A percentile compares a stretch with the other conserved stretches of the same genome.
These are phyloP conservation scores for Eucalyptus shirleyi DNA, from an alignment of 345 rosid genomes.

Conservation along the genomic window DNA sequence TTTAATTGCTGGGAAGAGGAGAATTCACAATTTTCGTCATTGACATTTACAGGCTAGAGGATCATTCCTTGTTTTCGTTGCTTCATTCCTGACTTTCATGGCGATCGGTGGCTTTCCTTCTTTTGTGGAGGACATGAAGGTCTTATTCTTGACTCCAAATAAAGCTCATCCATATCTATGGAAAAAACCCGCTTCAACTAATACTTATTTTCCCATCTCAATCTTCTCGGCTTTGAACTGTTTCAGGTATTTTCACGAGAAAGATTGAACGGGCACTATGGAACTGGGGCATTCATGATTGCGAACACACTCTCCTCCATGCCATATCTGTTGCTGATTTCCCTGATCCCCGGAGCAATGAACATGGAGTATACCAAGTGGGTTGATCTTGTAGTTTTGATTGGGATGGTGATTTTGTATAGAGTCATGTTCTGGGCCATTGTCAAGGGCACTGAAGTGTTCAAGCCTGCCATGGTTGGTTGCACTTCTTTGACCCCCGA, in stretches of 20 bases:
- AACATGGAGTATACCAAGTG: too few species aligned
- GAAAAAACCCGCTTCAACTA: too few species aligned
- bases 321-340: background rate
- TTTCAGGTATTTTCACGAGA: conserved; percentile 8
- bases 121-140: background rate
- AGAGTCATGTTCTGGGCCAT: too few species aligned
- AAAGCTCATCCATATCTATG: background rate
- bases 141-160: background rate
- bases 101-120: conserved; percentile 1
- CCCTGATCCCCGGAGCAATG: background rate
- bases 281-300: background rate
- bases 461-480: too few species aligned
- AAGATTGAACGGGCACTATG: conserved; percentile 1
- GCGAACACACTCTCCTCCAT: background rate
- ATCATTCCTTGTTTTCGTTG: background rate
- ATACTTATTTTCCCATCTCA: background rate
- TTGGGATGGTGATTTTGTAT: too few species aligned
- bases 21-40: background rate
- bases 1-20: background rate
- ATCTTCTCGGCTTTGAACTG: background rate
- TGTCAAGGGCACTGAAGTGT: too few species aligned
- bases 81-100: background rate
- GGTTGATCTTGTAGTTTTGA: too few species aligned
- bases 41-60: background rate
- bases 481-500: too few species aligned